A percentile compares a stretch with the other conserved stretches of the same genome.
Conservation (phyloP, 2,329 filamentous ascomycete genomes). For the Talaromyces piceae region DNA sequence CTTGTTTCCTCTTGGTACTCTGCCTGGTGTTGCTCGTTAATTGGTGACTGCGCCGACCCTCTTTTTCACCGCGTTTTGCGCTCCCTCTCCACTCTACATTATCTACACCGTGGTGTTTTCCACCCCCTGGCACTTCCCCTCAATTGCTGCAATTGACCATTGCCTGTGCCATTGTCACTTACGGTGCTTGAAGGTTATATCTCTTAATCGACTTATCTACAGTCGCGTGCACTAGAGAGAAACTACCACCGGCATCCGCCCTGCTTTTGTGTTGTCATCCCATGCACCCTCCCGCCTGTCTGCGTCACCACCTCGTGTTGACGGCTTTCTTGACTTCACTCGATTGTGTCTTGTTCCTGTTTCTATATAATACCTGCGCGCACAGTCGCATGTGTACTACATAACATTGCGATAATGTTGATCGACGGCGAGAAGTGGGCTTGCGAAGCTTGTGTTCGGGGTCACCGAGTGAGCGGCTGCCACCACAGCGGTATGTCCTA, state of each 20-base stretch:
- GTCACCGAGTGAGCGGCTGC: constrained; percentile 98
- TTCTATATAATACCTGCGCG: constrained; percentile 20
- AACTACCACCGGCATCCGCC: background rate
- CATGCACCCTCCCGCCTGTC: background rate
- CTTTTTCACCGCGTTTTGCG: background rate
- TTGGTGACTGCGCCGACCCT: too few species aligned
- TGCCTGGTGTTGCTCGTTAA: constrained; percentile 12
- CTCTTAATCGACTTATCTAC: too few species aligned
- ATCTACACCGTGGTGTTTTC: constrained; percentile 3
- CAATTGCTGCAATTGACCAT: constrained; percentile 7
- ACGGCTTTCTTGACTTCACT: constrained; percentile 1
- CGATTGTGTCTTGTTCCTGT: constrained; percentile 12
- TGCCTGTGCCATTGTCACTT: background rate
- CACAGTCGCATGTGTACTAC: constrained; percentile 34
- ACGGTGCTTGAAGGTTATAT: background rate
- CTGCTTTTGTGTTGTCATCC: background rate
- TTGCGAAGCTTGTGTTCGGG: constrained; percentile 95
- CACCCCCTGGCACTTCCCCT: constrained; percentile 5
- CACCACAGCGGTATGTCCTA: constrained; percentile 76
- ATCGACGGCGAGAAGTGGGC: constrained; percentile 96
- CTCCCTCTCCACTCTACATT: constrained; percentile 6
- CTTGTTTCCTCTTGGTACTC: constrained; percentile 5
- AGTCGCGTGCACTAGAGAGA: too few species aligned
- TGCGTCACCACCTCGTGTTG: background rate
- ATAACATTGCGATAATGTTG: constrained; percentile 53